Percentiles rank a stretch among this genome's conserved stretches.
These are phyloP conservation scores for Heliocybe sulcata DNA, from an alignment of 1,284 basidiomycete species.

Conservation along the genomic window DNA sequence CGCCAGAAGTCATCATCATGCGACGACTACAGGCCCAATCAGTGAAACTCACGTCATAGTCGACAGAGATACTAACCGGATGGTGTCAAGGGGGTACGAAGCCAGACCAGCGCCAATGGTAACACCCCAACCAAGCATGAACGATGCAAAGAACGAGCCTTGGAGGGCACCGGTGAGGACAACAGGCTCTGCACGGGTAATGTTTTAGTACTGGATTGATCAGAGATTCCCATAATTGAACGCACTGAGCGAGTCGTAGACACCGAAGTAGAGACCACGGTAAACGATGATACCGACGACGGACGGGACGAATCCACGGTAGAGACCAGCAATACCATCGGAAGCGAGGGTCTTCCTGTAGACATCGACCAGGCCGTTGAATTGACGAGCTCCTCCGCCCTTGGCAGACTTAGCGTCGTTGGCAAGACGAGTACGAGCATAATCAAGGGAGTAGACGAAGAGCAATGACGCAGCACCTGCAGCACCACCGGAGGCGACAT, in stretches of 20 bases:
- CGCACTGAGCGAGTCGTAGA: slow-evolving; percentile 88
- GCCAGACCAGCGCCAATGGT: slow-evolving; percentile 94
- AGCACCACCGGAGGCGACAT: slow-evolving; percentile 95
- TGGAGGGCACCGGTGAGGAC: slow-evolving; percentile 84
- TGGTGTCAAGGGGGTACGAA: slow-evolving; percentile 93
- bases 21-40: slow-evolving; percentile 60
- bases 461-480: slow-evolving; percentile 94
- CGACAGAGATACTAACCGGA: slow-evolving; percentile 48
- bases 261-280: slow-evolving; percentile 94
- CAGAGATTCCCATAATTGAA: not conserved
- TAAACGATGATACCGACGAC: slow-evolving; percentile 95
- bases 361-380: slow-evolving; percentile 93
- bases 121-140: slow-evolving; percentile 90
- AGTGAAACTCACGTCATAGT: not conserved
- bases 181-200: slow-evolving; percentile 63
- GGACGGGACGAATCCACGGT: slow-evolving; percentile 93
- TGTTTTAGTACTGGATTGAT: not conserved
- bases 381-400: slow-evolving; percentile 87
- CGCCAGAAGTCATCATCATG: slow-evolving; percentile 94
- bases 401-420: slow-evolving; percentile 94
- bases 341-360: slow-evolving; percentile 90
- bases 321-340: slow-evolving; percentile 86
- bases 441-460: slow-evolving; percentile 97
- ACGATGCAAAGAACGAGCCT: slow-evolving; percentile 89
- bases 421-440: slow-evolving; percentile 95